These are phyloP conservation scores for Malassezia yamatoensis DNA, from an alignment of 1,284 basidiomycete genomes.

Conservation along the genomic window DNA sequence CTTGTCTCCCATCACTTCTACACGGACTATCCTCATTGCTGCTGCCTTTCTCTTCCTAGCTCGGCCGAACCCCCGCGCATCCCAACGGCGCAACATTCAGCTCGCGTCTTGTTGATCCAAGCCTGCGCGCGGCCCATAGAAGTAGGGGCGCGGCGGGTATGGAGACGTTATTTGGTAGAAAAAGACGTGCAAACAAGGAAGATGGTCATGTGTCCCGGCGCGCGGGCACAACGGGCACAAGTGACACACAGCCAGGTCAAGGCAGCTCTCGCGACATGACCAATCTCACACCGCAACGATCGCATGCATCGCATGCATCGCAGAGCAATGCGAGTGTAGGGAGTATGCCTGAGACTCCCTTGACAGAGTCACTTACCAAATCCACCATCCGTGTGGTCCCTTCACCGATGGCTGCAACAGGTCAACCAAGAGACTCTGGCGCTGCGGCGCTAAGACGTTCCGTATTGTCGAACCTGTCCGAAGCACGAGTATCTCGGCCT, in stretches of 20 bases:
- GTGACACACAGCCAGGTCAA: neutral
- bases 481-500: conserved; percentile 32
- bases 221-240: too few species aligned
- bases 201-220: neutral
- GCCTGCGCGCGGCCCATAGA: too few species aligned
- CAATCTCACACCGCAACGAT: neutral
- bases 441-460: conserved; percentile 6
- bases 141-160: conserved; percentile 3
- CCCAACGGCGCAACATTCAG: neutral
- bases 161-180: conserved; percentile 17
- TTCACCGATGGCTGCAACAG: neutral
- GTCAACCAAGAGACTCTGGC: neutral
- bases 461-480: conserved; percentile 17
- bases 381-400: neutral
- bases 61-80: neutral
- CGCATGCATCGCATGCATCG: neutral
- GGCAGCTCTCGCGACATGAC: neutral
- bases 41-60: neutral
- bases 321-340: neutral
- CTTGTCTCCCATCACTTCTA: too few species aligned
- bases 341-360: neutral
- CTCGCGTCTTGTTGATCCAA: too few species aligned
- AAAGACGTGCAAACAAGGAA: conserved; percentile 5
- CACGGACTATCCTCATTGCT: too few species aligned
- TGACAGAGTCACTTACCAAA: neutral